Conservation (phyloP, 495 filamentous ascomycete species). For the Podospora conica region DNA sequence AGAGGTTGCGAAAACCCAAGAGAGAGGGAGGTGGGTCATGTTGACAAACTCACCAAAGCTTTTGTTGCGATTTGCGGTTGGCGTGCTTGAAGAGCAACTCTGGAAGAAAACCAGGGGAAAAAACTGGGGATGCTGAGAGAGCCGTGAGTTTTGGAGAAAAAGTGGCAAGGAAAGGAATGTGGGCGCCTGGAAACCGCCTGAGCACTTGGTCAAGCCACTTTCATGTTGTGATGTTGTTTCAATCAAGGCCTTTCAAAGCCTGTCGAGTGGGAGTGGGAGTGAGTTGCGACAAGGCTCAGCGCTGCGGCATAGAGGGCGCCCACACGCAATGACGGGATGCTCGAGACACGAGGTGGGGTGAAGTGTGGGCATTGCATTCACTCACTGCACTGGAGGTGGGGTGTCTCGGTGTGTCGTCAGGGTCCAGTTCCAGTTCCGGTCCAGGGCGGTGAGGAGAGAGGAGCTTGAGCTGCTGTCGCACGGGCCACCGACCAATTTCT, state of each 20-base stretch:
- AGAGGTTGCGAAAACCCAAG: neutral
- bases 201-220: neutral
- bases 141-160: neutral
- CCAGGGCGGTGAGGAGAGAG: slow-evolving; percentile 6
- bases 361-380: neutral
- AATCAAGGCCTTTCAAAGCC: neutral
- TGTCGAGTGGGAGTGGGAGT: no score
- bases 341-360: neutral
- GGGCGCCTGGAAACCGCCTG: neutral
- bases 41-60: neutral
- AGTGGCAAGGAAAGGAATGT: neutral
- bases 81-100: neutral
- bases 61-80: neutral
- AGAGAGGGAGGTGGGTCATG: neutral
- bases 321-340: neutral
- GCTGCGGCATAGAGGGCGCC: no score
- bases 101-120: neutral
- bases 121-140: neutral
- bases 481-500: slow-evolving; percentile 28
- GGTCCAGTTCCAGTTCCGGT: neutral
- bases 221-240: no score
- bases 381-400: no score
- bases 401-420: neutral
- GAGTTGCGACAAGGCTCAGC: neutral
- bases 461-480: slow-evolving; percentile 6